Percentiles rank a stretch among this genome's conserved stretches.
Conservation (phyloP, 2,329 filamentous ascomycete species). For the Fusarium kyushuense region DNA sequence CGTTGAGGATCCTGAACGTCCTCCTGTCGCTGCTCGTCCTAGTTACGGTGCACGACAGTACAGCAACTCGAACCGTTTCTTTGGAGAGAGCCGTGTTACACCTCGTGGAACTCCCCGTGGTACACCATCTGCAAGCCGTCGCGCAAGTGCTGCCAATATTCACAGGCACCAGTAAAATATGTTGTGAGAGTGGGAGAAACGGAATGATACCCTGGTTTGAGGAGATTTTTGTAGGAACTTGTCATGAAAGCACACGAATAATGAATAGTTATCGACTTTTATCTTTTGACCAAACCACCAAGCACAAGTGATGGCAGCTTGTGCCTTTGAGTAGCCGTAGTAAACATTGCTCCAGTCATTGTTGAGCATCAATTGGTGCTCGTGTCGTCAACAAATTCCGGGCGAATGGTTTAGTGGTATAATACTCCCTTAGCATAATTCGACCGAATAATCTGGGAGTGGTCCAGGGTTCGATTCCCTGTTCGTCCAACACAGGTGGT, state of each 20-base stretch:
- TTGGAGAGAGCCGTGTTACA: constrained; percentile 57
- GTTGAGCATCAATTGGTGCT: background rate
- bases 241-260: background rate
- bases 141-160: constrained; percentile 16
- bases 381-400: background rate
- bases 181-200: background rate
- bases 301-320: too few relatives aligned
- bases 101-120: constrained; percentile 54
- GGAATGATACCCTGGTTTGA: constrained; percentile 19
- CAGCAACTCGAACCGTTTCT: constrained; percentile 57
- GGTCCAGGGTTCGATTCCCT: constrained; percentile 4
- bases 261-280: background rate
- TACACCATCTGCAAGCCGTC: constrained; percentile 54
- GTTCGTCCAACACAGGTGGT: background rate
- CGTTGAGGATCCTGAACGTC: constrained; percentile 21
- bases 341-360: background rate
- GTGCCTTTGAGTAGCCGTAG: background rate
- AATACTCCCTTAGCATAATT: constrained; percentile 4
- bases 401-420: constrained; percentile 6
- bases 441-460: constrained; percentile 2
- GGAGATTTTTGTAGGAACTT: background rate
- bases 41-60: constrained; percentile 46
- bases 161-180: constrained; percentile 5
- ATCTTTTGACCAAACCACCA: background rate
- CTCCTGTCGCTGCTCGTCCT: constrained; percentile 29